Evolutionary conservation across 257 asterid genomes (phyloP), one percentile per base, ranked within the genome.

Genomic region (Solanum peruvianum): DNA sequence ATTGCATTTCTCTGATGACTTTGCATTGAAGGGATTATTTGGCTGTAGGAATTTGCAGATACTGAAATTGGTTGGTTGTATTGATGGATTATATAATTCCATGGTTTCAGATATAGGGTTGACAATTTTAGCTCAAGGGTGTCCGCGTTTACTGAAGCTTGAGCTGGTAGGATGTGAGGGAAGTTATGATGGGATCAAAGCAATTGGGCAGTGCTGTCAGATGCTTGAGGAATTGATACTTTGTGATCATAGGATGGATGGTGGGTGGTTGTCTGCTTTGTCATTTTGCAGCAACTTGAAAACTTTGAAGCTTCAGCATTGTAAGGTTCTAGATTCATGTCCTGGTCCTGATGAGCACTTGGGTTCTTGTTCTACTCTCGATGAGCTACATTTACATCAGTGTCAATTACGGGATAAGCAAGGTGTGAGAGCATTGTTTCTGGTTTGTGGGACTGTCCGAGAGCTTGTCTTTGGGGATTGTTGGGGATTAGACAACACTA

Each of bases 81-180:
- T 94, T 67, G 91, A 86, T 39, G 98, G 99, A 88, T 90, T 95
- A 82, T 95, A 95, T 86, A 92, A 92, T 64, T 89, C 95, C 0
- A 85, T 89, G 87, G 94, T 97, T 85, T 92, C 99, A 1, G 99
- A 97, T 90, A 94, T 97, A 75, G 98, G 99, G 44, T 86, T 97
- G 89, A 97, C 99, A 7, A 94, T 95, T 86, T 89, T 97, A 84
- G 99, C 99, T 16, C 98, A 94, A 87, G 98, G 97, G 66, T 97
- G 99, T 86, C 91, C 92, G 37, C 91, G 99, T 31, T 89, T 97
- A 78, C 83, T 97, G 90, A 97, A 93, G 92, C 94, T 97, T 6
- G 99, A 94, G 92, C 88, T 95, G 29, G 96, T 93, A 18, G 98
- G 99, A 45, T 96, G 98, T 37, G 99, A 95, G 87, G 99, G 99